phyloP scores from a whole-genome alignment of 495 filamentous ascomycete species.

The Lepidopterella palustris region DNA sequence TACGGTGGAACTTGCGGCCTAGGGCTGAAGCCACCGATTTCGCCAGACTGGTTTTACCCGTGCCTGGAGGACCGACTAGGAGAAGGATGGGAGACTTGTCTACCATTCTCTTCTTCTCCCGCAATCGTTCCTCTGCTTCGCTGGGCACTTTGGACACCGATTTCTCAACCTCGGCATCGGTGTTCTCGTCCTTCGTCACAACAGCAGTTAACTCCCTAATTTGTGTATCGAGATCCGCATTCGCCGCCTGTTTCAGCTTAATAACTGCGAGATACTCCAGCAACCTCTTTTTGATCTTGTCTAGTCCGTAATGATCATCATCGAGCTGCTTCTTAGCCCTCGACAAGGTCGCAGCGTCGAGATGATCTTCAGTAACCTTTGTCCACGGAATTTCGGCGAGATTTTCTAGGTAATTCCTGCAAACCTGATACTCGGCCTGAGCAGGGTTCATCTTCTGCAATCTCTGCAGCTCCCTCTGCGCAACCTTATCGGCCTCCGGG shows the following conservation, averaged over 20 bases:
- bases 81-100: slow-evolving; percentile 96
- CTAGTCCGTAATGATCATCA: slow-evolving; percentile 92
- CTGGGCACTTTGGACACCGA: slow-evolving; percentile 3
- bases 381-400: slow-evolving; percentile 93
- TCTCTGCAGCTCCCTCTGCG: slow-evolving; percentile 79
- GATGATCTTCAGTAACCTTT: slow-evolving; percentile 74
- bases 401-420: slow-evolving; percentile 90
- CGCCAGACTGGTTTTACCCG: slow-evolving; percentile 95
- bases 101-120: slow-evolving; percentile 66
- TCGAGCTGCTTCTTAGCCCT: slow-evolving; percentile 85
- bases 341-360: slow-evolving; percentile 73
- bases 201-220: slow-evolving; percentile 39
- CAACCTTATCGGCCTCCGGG: slow-evolving; percentile 73
- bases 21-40: slow-evolving; percentile 86
- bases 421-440: slow-evolving; percentile 92
- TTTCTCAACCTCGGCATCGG: slow-evolving; percentile 7
- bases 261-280: slow-evolving; percentile 95
- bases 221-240: slow-evolving; percentile 68
- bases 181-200: slow-evolving; percentile 2
- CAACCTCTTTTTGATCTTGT: slow-evolving; percentile 95
- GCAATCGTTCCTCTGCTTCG: slow-evolving; percentile 50
- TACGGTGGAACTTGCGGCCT: slow-evolving; percentile 92
- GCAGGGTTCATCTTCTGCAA: slow-evolving; percentile 91
- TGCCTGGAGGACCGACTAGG: slow-evolving; percentile 89
- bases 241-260: slow-evolving; percentile 84